These are phyloP conservation scores for Cytidiella melzeri DNA, from an alignment of 768 basidiomycete species.

Conservation along the genomic window DNA sequence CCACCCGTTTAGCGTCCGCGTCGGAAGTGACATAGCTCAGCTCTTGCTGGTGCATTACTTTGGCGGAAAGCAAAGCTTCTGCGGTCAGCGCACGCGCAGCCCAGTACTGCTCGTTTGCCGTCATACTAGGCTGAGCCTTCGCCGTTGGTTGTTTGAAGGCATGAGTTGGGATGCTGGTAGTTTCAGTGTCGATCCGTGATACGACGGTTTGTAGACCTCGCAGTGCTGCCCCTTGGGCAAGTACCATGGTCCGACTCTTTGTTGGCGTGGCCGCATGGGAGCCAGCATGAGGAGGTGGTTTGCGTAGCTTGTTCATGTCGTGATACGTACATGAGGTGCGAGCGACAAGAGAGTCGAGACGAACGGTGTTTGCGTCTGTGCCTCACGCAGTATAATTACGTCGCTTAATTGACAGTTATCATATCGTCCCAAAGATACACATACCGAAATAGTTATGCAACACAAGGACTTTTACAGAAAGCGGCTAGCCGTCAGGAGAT, in stretches of 20 bases:
- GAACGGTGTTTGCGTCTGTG: too few species aligned
- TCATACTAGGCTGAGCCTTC: constrained; percentile 9
- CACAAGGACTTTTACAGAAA: too few species aligned
- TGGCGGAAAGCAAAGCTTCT: constrained; percentile 51
- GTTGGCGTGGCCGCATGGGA: not conserved
- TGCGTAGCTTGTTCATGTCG: not conserved
- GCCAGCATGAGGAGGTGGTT: not conserved
- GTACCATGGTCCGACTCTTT: constrained; percentile 16
- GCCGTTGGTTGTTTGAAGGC: not conserved
- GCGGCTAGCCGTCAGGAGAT: too few species aligned
- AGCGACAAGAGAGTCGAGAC: too few species aligned
- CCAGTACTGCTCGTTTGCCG: constrained; percentile 53
- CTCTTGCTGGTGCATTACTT: constrained; percentile 43
- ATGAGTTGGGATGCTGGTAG: not conserved
- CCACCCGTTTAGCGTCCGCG: constrained; percentile 43
- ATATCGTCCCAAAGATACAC: too few species aligned
- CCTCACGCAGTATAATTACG: too few species aligned
- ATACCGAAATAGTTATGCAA: too few species aligned
- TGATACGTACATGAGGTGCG: too few species aligned
- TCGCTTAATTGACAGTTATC: too few species aligned
- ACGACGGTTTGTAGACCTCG: not conserved
- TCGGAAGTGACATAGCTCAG: constrained; percentile 34
- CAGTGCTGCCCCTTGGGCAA: constrained; percentile 7
- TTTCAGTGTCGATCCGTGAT: not conserved
- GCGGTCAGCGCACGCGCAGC: constrained; percentile 59